A percentile compares a stretch with the other conserved stretches of the same genome.
phyloP scores from a whole-genome alignment of 495 filamentous ascomycete genomes.

The Trichoderma parareesei region DNA sequence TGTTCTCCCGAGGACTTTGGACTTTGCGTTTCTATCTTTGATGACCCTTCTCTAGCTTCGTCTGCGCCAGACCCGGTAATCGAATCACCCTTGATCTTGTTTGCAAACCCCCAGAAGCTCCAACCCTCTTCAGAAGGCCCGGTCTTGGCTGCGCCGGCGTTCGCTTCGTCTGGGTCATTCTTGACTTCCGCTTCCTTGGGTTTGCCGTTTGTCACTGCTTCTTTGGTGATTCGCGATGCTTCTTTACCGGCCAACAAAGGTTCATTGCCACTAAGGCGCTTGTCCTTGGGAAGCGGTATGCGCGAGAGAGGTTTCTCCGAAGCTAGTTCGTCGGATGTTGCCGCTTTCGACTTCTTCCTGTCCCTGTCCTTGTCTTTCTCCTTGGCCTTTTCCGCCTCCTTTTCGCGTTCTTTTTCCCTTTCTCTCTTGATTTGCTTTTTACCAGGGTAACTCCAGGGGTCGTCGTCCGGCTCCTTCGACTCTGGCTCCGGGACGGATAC shows the following conservation, averaged over 20 bases:
- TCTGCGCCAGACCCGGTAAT: neutral
- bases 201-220: neutral
- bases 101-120: neutral
- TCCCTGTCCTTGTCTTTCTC: conserved; percentile 23
- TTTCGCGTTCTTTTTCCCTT: neutral
- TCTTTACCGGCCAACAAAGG: neutral
- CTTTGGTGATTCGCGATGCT: no score
- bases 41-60: neutral
- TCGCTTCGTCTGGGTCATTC: neutral
- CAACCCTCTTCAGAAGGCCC: neutral
- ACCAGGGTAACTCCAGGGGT: conserved; percentile 17
- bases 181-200: neutral
- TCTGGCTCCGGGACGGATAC: conserved; percentile 15
- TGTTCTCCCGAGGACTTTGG: neutral
- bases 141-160: neutral
- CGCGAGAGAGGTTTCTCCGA: neutral
- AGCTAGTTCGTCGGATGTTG: neutral
- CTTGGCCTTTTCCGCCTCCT: neutral
- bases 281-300: neutral
- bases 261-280: neutral
- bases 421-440: neutral
- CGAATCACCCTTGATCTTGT: neutral
- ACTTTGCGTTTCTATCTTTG: neutral
- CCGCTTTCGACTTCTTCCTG: conserved; percentile 20
- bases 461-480: conserved; percentile 17